Percentiles rank a stretch among this genome's conserved stretches.
phyloP scores from a whole-genome alignment of 805 yeast genomes.

The Pichia heedii region DNA sequence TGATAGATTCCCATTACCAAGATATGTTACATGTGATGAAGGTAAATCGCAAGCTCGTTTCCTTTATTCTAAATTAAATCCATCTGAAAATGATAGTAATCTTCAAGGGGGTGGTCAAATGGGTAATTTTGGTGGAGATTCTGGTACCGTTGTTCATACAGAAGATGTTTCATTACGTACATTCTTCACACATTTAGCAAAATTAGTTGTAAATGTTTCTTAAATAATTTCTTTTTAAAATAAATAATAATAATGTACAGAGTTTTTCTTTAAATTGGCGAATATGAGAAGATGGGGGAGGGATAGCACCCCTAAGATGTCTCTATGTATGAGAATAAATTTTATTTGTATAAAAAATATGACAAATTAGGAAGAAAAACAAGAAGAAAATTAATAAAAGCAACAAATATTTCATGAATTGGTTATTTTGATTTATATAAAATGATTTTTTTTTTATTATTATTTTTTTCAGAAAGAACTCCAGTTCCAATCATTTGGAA shows the following conservation, averaged over 20 bases:
- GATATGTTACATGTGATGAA: slow-evolving; percentile 95
- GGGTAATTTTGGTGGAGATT: slow-evolving; percentile 38
- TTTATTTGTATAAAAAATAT: too few relatives aligned
- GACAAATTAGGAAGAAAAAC: too few relatives aligned
- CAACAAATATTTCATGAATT: too few relatives aligned
- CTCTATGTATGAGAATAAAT: too few relatives aligned
- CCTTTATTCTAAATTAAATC: slow-evolving; percentile 88
- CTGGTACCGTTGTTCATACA: slow-evolving; percentile 75
- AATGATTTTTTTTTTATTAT: not conserved
- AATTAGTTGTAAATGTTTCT: slow-evolving; percentile 59
- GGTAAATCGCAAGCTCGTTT: slow-evolving; percentile 99
- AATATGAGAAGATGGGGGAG: too few relatives aligned
- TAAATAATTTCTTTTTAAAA: slow-evolving; percentile 3
- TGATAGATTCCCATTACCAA: slow-evolving; percentile 95
- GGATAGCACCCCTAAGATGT: too few relatives aligned
- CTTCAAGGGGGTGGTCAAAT: slow-evolving; percentile 35
- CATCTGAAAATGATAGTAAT: slow-evolving; percentile 58
- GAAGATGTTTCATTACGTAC: slow-evolving; percentile 94
- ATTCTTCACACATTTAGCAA: slow-evolving; percentile 90
- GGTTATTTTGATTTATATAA: too few relatives aligned
- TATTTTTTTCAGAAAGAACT: slow-evolving; percentile 32
- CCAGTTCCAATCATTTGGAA: slow-evolving; percentile 44
- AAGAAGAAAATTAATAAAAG: too few relatives aligned
- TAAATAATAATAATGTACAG: too few relatives aligned
- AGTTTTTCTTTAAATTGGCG: too few relatives aligned